phyloP scores from a whole-genome alignment of 2,329 filamentous ascomycete genomes.

The Pseudocercospora cruenta region DNA sequence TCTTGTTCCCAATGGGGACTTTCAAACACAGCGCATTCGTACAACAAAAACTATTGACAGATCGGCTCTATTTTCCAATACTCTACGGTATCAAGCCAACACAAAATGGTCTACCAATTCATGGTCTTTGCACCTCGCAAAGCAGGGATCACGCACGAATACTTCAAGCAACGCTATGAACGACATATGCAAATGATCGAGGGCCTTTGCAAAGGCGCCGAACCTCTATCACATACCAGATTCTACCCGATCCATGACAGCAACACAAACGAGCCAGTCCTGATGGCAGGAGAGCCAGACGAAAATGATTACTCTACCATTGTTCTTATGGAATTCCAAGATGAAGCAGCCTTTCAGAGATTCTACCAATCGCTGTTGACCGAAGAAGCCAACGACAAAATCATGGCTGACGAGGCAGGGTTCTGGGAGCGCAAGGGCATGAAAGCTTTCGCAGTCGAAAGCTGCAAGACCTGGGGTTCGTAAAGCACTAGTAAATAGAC shows the following conservation, averaged over 20 bases:
- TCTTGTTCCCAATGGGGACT: neutral
- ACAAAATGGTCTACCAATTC: neutral
- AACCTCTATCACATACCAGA: neutral
- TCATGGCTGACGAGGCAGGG: neutral
- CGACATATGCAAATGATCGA: slow-evolving; percentile 1
- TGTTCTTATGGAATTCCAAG: neutral
- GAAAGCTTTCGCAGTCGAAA: neutral
- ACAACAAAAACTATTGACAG: neutral
- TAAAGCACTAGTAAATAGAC: neutral
- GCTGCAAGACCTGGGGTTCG: neutral
- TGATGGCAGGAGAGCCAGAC: neutral
- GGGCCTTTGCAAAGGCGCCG: neutral
- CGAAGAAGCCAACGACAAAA: neutral
- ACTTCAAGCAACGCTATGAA: slow-evolving; percentile 1
- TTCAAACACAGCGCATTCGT: neutral
- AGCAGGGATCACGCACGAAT: neutral
- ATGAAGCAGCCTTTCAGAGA: neutral
- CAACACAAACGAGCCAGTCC: neutral
- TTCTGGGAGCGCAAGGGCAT: slow-evolving; percentile 3
- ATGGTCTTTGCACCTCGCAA: slow-evolving; percentile 2
- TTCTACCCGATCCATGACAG: neutral
- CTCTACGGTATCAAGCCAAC: neutral
- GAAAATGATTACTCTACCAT: neutral
- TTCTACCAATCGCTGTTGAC: neutral
- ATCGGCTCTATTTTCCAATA: neutral